Percentiles rank a stretch among this genome's conserved stretches.
phyloP scores from a whole-genome alignment of 192 early-diverging fungal species.

The Geosiphon pyriformis region DNA sequence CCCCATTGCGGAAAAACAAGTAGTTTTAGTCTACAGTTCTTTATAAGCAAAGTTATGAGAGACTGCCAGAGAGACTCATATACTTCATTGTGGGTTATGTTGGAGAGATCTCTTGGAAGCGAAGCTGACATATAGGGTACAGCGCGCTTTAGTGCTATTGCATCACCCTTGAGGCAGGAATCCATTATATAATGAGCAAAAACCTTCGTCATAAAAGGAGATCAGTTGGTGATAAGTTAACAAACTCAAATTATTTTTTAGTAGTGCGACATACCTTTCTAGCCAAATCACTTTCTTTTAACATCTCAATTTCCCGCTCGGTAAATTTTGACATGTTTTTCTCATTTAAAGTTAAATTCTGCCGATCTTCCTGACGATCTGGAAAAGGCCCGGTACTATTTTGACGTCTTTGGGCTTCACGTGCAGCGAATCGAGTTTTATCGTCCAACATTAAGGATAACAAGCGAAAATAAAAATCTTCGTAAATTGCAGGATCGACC shows the following conservation, averaged over 20 bases:
- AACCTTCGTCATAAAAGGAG: not conserved
- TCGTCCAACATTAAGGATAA: slow-evolving; percentile 20
- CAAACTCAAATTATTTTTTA: not conserved
- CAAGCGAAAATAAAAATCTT: slow-evolving; percentile 3
- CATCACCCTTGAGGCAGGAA: not conserved
- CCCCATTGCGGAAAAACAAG: not conserved
- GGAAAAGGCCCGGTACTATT: not conserved
- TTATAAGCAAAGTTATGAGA: not conserved
- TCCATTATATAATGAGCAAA: slow-evolving; percentile 1
- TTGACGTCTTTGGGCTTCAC: not conserved
- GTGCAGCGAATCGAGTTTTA: not conserved
- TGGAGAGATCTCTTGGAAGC: not conserved
- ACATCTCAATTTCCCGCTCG: slow-evolving; percentile 4
- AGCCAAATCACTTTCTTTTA: slow-evolving; percentile 4
- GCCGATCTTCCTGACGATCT: not conserved
- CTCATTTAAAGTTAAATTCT: not conserved
- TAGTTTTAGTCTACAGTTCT: not conserved
- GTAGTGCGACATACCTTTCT: slow-evolving; percentile 25
- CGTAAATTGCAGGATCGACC: slow-evolving; percentile 10
- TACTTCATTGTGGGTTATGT: not conserved
- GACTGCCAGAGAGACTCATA: slow-evolving; percentile 1
- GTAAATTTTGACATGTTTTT: not conserved
- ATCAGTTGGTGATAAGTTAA: not conserved
- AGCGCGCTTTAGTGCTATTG: not conserved
- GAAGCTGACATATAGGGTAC: not conserved